Conservation (phyloP, 2,329 filamentous ascomycete genomes). For the Xylaria sp. region DNA sequence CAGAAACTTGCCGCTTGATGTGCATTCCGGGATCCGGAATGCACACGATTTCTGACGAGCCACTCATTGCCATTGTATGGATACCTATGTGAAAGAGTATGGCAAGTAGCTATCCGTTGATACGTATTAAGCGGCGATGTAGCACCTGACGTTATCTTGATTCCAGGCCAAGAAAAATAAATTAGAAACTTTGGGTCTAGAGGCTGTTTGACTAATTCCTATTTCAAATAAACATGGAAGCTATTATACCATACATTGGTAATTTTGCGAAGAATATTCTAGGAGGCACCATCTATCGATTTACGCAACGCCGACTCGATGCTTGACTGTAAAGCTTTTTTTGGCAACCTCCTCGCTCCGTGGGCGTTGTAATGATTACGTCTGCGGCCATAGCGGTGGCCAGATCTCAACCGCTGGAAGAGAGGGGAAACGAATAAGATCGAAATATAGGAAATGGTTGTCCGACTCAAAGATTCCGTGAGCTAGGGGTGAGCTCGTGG, state of each 20-base stretch:
- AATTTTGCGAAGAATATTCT: not conserved
- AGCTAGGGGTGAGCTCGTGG: constrained; percentile 46
- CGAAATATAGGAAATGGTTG: constrained; percentile 26
- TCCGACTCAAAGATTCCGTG: constrained; percentile 32
- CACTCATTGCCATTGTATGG: constrained; percentile 17
- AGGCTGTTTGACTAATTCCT: constrained; percentile 15
- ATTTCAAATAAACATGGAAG: constrained; percentile 15
- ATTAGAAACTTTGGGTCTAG: constrained; percentile 6
- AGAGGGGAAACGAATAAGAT: constrained; percentile 31
- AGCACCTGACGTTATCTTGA: constrained; percentile 19
- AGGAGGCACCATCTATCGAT: not conserved
- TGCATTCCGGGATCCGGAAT: constrained; percentile 18
- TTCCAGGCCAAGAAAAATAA: not conserved
- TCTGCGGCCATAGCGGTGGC: constrained; percentile 38
- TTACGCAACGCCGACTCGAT: not conserved
- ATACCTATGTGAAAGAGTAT: constrained; percentile 5
- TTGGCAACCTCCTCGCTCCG: constrained; percentile 11
- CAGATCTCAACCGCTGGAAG: constrained; percentile 34
- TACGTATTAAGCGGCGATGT: constrained; percentile 24
- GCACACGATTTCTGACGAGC: constrained; percentile 19
- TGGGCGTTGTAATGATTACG: constrained; percentile 6
- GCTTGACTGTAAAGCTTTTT: constrained; percentile 3
- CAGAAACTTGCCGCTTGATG: constrained; percentile 21
- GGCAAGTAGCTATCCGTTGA: constrained; percentile 14
- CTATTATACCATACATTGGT: not conserved